Percentiles rank a stretch among this genome's conserved stretches.
These are phyloP conservation scores for Apiotrichum brassicae DNA, from an alignment of 1,284 basidiomycete species.

Conservation along the genomic window DNA sequence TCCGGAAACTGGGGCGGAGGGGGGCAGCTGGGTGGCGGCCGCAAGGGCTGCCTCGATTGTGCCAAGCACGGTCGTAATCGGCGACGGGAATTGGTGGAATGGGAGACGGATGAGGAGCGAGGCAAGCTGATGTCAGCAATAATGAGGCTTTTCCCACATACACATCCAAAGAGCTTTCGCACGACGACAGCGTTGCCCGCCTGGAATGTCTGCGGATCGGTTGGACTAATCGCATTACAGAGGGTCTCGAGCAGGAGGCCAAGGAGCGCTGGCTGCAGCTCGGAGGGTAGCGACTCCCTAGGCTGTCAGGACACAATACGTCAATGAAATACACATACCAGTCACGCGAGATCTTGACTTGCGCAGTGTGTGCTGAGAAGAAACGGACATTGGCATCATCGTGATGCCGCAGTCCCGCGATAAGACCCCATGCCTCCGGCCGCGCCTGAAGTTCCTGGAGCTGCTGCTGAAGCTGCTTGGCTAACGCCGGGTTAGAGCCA, in stretches of 20 bases:
- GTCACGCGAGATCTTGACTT: slow-evolving; percentile 83
- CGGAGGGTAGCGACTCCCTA: slow-evolving; percentile 30
- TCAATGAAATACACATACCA: slow-evolving; percentile 58
- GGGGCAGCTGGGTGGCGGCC: slow-evolving; percentile 28
- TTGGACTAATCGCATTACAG: slow-evolving; percentile 31
- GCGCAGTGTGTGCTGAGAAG: slow-evolving; percentile 82
- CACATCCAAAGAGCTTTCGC: slow-evolving; percentile 77
- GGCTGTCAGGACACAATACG: no score
- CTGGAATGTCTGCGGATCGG: slow-evolving; percentile 30
- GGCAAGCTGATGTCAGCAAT: slow-evolving; percentile 29
- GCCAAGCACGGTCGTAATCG: slow-evolving; percentile 35
- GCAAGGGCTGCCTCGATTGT: slow-evolving; percentile 30
- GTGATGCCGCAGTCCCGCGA: slow-evolving; percentile 39
- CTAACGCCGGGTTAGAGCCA: slow-evolving; percentile 30
- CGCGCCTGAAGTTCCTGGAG: slow-evolving; percentile 41
- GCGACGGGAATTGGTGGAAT: slow-evolving; percentile 35
- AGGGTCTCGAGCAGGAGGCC: slow-evolving; percentile 38
- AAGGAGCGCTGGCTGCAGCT: slow-evolving; percentile 38
- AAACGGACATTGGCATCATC: slow-evolving; percentile 74
- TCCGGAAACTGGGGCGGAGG: slow-evolving; percentile 31
- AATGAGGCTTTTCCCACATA: slow-evolving; percentile 48
- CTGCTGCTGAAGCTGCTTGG: slow-evolving; percentile 40
- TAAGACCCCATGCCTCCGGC: slow-evolving; percentile 46
- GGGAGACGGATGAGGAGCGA: slow-evolving; percentile 38
- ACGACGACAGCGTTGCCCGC: slow-evolving; percentile 55